Evolutionary conservation across 2,329 filamentous ascomycete species (phyloP), one percentile per base, ranked within the genome.

Genomic region (Sporothrix schenckii): DNA sequence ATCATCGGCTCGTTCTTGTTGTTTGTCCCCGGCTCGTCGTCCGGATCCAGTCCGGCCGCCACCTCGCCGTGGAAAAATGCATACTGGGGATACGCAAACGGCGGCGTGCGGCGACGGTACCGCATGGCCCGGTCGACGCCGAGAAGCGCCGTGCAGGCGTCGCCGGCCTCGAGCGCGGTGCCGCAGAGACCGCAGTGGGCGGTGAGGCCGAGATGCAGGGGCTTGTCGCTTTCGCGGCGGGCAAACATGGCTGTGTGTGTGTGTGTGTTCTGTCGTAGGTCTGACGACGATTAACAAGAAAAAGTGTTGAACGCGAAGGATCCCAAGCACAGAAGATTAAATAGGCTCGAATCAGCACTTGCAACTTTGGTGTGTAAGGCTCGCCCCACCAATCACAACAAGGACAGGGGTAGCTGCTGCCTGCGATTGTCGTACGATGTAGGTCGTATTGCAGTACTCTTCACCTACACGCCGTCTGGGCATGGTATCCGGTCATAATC

Each of bases 101-200:
- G 34, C 47, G 34, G 30, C 16, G 24, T 24, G n/a, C 7, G 39
- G 11, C 52, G 66, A 3, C 19, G 30, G 34, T 56, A 68, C 21
- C 9, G 13, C 14, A 52, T 58, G 10, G 66, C 52, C 0, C 21
- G 30, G 66, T 68, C 50, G n/a, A 27, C n/a, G 11, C 66, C 66
- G 6, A 68, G 66, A 16, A 68, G 41, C 10, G n/a, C 56, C 14
- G 44, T 69, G 30, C 67, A 69, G 44, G 27, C 56, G 6, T 69
- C 54, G 39, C 54, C 67, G 11, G 44, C 54, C 2, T 10, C 10
- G 9, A 69, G 16, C 16, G 27, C 67, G 10, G 47, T 61, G 19
- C 67, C 67, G 13, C 67, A 69, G 41, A 69, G 27, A 13, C 67
- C 67, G 54, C 67, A 69, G 44, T 61, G 54, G 11, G 54, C 24